Base-by-base conservation (phyloP, 352 stramenopile genomes). In the Phytophthora capsici region DNA sequence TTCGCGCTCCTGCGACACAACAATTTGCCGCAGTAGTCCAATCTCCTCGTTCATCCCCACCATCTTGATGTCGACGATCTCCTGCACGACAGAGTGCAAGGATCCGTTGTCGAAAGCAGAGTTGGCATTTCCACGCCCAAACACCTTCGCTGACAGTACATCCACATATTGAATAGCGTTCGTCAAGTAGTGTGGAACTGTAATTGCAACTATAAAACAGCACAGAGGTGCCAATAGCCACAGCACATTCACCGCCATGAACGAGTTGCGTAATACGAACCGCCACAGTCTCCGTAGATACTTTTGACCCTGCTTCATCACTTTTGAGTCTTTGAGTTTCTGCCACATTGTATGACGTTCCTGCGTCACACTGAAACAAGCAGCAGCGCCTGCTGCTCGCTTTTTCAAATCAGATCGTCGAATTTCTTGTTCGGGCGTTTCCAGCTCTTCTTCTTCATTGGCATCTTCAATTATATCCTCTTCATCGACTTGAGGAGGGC, bases 241-340 rank as follows among this genome's bases (percentile, higher is more conserved):
- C 40, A 91, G 20, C 17, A 91, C 77, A 48, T 93, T 93, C 53
- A 82, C 69, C 0, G 80, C 81, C 78, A 90, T 86, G 66, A 92
- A 90, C 30, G 80, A 88, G 28, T 92, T 88, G 51, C 78, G 84
- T 19, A 88, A 54, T 5, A 88, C 30, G 14, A 78, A 77, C 46
- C 73, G 73, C 80, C 76, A 91, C 38, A 88, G 57, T 26, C 70
- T 68, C 2, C 71, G 66, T 22, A 80, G 19, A 19, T 52, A 66
- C 4, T 65, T 74, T 7, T 65, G 56, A 12, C 72, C 6, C 17
- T 62, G 66, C 36, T 75, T 80, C 5, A 73, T 62, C n/a, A 57
- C 32, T 4, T 69, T 57, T 8, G 57, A 69, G 8, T 45, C 48
- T 13, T 41, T 49, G 6, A 76, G 0, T 7, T 69, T 69, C 12